Evolutionary conservation across 345 rosid genomes (phyloP), one percentile per base, ranked within the genome.

Genomic region (Boechera retrofracta): DNA sequence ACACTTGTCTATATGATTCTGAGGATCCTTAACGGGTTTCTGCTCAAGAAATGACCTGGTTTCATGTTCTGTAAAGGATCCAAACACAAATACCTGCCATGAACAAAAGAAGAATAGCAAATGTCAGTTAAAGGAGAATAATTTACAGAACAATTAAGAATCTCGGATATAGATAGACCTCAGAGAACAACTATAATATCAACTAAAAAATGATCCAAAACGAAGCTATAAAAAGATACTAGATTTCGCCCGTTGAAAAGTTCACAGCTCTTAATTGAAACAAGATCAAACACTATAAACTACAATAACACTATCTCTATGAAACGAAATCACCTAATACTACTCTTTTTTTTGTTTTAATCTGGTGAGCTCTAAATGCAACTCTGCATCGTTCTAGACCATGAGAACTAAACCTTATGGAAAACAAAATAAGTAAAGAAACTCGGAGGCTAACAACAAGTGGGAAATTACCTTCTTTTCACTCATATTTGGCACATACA

Each of bases 1-100:
- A 39, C 72, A 74, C 69, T 86, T 87, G 0, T 72, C 74, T 73
- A 81, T 85, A 65, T 79, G 79, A 68, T 52, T 85, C 41, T 64
- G 88, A 80, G 84, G 32, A 31, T 87, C 58, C 63, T 68, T 79
- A 26, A 13, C 36, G 38, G 78, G 75, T 45, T 71, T 81, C 58
- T 77, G 84, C 58, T 59, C 77, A 77, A 85, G 82, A 80, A 79
- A 84, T 55, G 86, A 87, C 76, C 70, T 88, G 49, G 94, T 91
- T 77, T 92, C 98, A 21, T 95, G 91, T 83, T 92, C 97, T 21
- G 94, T 88, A 78, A 95, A 95, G 31, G 98, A 95, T 32, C 98
- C 98, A 80, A 95, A 95, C 67, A 92, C 48, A 47, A 92, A 35
- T 29, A 88, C 64, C 89, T 92, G 85, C 75, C 42, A 59, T 28